Conservation (phyloP, 306 rosid species). For the Pterocarpus macrocarpus region DNA sequence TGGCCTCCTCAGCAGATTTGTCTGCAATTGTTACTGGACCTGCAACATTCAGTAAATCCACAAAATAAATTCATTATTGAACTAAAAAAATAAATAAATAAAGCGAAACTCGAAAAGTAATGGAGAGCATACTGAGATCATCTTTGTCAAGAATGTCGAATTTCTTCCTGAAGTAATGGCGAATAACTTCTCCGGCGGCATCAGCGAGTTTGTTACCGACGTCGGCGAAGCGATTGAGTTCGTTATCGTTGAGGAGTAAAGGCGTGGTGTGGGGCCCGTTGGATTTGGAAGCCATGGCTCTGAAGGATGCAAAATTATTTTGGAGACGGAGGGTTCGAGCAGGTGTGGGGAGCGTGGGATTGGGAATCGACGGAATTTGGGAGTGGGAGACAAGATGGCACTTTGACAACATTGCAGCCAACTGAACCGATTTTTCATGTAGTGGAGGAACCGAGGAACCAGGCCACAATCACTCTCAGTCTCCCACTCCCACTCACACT, state of each 20-base stretch:
- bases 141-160: conserved; percentile 78
- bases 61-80: background rate
- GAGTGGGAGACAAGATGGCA: conserved; percentile 27
- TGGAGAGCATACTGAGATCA: conserved; percentile 61
- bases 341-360: conserved; percentile 9
- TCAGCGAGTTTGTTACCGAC: conserved; percentile 78
- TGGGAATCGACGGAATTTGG: background rate
- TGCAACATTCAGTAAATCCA: conserved; percentile 40
- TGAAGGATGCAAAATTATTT: conserved; percentile 16
- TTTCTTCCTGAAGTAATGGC: conserved; percentile 79
- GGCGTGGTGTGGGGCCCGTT: conserved; percentile 28
- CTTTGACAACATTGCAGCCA: conserved; percentile 53
- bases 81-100: background rate
- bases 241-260: conserved; percentile 20
- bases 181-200: conserved; percentile 82
- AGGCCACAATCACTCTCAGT: no score
- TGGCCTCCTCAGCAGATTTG: conserved; percentile 87
- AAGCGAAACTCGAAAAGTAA: background rate
- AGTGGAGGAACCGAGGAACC: no score
- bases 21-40: conserved; percentile 98
- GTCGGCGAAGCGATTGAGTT: conserved; percentile 61
- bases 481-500: background rate
- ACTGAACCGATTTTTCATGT: no score
- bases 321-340: conserved; percentile 30
- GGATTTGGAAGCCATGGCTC: conserved; percentile 50